phyloP scores from a whole-genome alignment of 257 asterid species.

The Capsicum chinense region DNA sequence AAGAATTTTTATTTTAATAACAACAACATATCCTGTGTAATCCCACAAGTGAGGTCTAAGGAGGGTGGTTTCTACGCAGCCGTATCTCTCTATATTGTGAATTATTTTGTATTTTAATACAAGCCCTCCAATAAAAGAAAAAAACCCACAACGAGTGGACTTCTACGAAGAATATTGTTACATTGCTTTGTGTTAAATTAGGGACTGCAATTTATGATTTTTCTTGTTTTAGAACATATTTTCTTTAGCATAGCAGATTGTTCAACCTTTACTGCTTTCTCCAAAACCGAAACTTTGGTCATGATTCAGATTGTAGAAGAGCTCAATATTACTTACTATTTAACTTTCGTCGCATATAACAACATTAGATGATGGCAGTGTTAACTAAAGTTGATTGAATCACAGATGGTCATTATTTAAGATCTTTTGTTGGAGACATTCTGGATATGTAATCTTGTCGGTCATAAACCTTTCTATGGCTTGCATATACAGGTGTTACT shows the following conservation, averaged over 20 bases:
- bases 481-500: slow-evolving; percentile 59
- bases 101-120: neutral
- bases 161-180: neutral
- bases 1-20: neutral
- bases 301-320: slow-evolving; percentile 4
- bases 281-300: neutral
- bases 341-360: slow-evolving; percentile 34
- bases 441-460: slow-evolving; percentile 62
- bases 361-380: slow-evolving; percentile 42
- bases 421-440: slow-evolving; percentile 67
- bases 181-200: neutral
- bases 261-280: neutral
- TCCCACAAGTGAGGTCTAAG: no score
- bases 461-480: slow-evolving; percentile 64
- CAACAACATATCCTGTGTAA: no score
- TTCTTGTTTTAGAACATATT: neutral
- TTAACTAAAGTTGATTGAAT: slow-evolving; percentile 59
- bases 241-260: neutral
- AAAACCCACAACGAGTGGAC: neutral
- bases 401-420: slow-evolving; percentile 65
- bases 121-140: neutral
- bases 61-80: no score
- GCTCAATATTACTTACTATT: slow-evolving; percentile 29
- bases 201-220: neutral
- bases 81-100: neutral